A percentile compares a stretch with the other conserved stretches of the same genome.
phyloP scores from a whole-genome alignment of 2,329 filamentous ascomycete genomes.

The Bimuria novae-zelandiae region DNA sequence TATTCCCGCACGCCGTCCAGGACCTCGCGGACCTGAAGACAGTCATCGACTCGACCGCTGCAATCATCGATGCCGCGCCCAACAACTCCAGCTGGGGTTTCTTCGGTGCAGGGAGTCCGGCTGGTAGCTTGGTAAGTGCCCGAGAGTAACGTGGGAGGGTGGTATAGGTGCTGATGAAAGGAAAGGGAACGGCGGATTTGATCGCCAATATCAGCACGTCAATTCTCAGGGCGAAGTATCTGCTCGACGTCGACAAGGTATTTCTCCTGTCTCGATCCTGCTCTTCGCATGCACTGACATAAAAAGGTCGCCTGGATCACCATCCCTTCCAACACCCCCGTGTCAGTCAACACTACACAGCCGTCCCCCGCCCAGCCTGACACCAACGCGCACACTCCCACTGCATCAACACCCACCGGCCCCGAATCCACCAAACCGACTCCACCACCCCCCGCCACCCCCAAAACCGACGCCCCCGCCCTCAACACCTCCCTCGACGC shows the following conservation, averaged over 20 bases:
- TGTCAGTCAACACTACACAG: neutral
- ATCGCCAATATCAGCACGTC: slow-evolving; percentile 40
- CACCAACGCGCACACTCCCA: neutral
- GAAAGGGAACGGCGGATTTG: slow-evolving; percentile 38
- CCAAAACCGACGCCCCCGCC: slow-evolving; percentile 7
- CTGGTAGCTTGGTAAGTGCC: slow-evolving; percentile 17
- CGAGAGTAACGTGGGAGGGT: neutral
- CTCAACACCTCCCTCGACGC: slow-evolving; percentile 23
- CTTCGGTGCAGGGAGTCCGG: slow-evolving; percentile 14
- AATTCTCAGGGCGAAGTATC: slow-evolving; percentile 35
- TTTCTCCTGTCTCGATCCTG: neutral
- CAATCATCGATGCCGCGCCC: slow-evolving; percentile 30
- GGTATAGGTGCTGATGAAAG: neutral
- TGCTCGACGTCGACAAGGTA: slow-evolving; percentile 39
- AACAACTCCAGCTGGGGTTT: slow-evolving; percentile 37
- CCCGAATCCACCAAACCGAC: slow-evolving; percentile 11
- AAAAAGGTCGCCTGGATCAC: slow-evolving; percentile 14
- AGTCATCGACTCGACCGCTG: slow-evolving; percentile 35
- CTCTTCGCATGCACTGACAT: neutral
- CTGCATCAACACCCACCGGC: slow-evolving; percentile 22
- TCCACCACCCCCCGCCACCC: slow-evolving; percentile 10
- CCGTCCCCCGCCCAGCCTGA: slow-evolving; percentile 15
- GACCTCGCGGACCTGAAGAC: slow-evolving; percentile 35
- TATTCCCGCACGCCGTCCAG: slow-evolving; percentile 31
- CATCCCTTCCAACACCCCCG: slow-evolving; percentile 2